Conservation (phyloP, 345 rosid species). For the Pugionium cornutum region DNA sequence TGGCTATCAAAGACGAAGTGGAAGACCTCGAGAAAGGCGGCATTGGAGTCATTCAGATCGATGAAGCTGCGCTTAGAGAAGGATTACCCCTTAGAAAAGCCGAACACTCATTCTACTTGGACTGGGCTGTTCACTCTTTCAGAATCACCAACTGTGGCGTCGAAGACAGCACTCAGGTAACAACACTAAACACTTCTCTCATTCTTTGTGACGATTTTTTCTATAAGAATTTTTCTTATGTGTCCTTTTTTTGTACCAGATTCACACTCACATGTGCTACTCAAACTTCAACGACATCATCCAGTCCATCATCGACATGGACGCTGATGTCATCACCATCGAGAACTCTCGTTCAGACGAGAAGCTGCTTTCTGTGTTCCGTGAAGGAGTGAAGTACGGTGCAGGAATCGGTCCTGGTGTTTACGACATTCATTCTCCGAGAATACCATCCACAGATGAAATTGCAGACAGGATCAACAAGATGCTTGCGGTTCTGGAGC, state of each 20-base stretch:
- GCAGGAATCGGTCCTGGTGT: conserved; percentile 99
- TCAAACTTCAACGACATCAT: conserved; percentile 97
- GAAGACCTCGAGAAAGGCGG: conserved; percentile 57
- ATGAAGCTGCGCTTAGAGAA: conserved; percentile 86
- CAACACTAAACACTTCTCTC: background rate
- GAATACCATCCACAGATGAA: conserved; percentile 84
- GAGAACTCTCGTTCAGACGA: too few species aligned
- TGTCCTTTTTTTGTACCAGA: conserved; percentile 40
- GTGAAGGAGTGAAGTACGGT: conserved; percentile 95
- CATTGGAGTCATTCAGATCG: conserved; percentile 77
- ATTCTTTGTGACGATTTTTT: background rate
- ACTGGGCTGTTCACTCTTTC: conserved; percentile 99
- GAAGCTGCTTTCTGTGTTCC: conserved; percentile 89
- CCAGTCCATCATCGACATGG: conserved; percentile 68
- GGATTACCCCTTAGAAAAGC: conserved; percentile 65
- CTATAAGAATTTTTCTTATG: background rate
- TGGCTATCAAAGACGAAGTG: conserved; percentile 96
- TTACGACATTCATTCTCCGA: conserved; percentile 38
- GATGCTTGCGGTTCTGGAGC: too few species aligned
- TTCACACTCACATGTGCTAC: conserved; percentile 99
- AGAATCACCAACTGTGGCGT: conserved; percentile 94
- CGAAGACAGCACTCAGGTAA: conserved; percentile 85
- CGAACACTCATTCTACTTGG: conserved; percentile 94
- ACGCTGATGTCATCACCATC: too few species aligned
- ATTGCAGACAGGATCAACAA: conserved; percentile 67